Evolutionary conservation across 1,139 yeast genomes (phyloP).

Genomic region (Pichia terricola): DNA sequence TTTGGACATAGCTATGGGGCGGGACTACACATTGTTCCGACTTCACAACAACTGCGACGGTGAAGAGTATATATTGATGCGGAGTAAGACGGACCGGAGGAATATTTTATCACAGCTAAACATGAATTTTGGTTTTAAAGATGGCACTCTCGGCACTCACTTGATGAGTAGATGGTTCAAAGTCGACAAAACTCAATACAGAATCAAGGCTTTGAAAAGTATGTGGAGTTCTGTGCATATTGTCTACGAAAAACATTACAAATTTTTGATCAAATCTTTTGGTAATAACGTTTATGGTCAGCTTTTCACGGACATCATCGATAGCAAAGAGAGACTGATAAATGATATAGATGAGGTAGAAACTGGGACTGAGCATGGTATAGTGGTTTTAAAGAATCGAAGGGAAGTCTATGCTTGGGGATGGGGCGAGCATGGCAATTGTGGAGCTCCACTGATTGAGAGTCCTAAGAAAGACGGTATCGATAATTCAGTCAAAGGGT

Average conservation of each 20-base stretch:
- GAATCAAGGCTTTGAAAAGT: conserved; percentile 17
- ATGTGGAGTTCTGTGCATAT: conserved; percentile 85
- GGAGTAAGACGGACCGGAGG: conserved; percentile 6
- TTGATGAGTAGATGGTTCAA: no score
- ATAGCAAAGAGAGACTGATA: no score
- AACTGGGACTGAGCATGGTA: conserved; percentile 85
- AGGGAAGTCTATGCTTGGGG: conserved; percentile 68
- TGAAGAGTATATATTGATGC: conserved; percentile 1
- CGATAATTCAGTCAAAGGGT: not conserved
- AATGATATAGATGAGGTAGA: conserved; percentile 22
- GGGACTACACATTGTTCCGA: conserved; percentile 35
- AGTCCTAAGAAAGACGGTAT: conserved; percentile 2
- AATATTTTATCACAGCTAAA: conserved; percentile 2
- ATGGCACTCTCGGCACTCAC: no score
- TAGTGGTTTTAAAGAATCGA: conserved; percentile 28
- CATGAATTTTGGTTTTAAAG: not conserved
- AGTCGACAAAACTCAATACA: not conserved
- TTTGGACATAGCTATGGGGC: conserved; percentile 26
- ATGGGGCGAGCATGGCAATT: conserved; percentile 98
- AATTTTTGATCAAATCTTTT: conserved; percentile 27
- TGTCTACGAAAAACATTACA: conserved; percentile 15
- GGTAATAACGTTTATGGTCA: conserved; percentile 83
- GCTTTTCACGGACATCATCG: conserved; percentile 7
- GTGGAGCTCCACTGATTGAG: conserved; percentile 39
- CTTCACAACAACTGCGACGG: not conserved